Conservation (phyloP, 805 yeast species). For the Lipomyces starkeyi region DNA sequence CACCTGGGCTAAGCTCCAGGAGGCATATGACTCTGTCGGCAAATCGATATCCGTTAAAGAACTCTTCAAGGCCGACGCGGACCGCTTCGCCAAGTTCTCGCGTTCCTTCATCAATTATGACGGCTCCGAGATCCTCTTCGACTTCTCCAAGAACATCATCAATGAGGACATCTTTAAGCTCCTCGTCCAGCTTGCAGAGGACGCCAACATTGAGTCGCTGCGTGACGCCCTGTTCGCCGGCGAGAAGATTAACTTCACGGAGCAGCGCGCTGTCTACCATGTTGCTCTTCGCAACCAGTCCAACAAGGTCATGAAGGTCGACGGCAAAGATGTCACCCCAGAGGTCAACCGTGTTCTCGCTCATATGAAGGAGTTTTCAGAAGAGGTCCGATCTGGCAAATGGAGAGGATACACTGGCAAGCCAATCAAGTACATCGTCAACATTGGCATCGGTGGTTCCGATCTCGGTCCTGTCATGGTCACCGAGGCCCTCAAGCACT, state of each 20-base stretch:
- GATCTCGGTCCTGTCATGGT: conserved; percentile 99
- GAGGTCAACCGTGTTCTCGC: conserved; percentile 90
- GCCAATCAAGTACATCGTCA: conserved; percentile 89
- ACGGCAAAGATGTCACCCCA: conserved; percentile 85
- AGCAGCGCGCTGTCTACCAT: conserved; percentile 96
- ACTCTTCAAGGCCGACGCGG: conserved; percentile 75
- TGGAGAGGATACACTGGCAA: conserved; percentile 99
- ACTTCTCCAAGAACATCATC: conserved; percentile 92
- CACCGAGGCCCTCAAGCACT: conserved; percentile 94
- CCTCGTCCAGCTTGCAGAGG: conserved; percentile 81
- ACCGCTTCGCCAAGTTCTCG: conserved; percentile 77
- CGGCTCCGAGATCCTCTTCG: conserved; percentile 87
- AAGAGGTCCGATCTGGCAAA: conserved; percentile 84
- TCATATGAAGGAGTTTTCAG: conserved; percentile 97
- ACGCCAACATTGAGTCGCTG: conserved; percentile 83
- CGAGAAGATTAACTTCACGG: conserved; percentile 92
- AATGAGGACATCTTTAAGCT: conserved; percentile 77
- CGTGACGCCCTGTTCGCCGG: conserved; percentile 94
- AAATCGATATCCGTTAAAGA: conserved; percentile 73
- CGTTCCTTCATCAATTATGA: conserved; percentile 83
- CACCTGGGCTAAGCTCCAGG: conserved; percentile 82
- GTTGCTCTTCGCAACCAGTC: conserved; percentile 95
- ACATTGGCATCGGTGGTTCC: conserved; percentile 98
- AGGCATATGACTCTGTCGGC: conserved; percentile 71
- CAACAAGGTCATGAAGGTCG: conserved; percentile 81